Conservation (phyloP, 805 yeast genomes). For the Zygotorulaspora danielsina region DNA sequence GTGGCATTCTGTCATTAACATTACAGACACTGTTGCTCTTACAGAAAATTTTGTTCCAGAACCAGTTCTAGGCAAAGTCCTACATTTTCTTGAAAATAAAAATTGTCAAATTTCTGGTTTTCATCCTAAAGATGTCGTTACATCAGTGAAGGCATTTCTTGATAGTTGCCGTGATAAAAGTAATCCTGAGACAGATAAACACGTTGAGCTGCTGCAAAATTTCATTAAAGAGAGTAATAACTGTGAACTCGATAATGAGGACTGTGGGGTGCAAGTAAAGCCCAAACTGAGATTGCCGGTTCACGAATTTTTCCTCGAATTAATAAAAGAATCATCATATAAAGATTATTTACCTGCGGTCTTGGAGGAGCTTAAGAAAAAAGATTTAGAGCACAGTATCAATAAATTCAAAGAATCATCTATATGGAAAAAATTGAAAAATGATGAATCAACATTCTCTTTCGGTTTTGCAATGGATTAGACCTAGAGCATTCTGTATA, state of each 20-base stretch:
- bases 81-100: conserved; percentile 63
- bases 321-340: conserved; percentile 41
- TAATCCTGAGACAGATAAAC: conserved; percentile 3
- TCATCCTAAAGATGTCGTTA: conserved; percentile 49
- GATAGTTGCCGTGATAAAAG: conserved; percentile 4
- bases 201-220: conserved; percentile 22
- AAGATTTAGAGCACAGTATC: conserved; percentile 24
- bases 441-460: conserved; percentile 3
- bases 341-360: conserved; percentile 37
- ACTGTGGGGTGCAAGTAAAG: conserved; percentile 53
- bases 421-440: conserved; percentile 48
- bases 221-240: conserved; percentile 33
- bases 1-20: conserved; percentile 94
- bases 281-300: conserved; percentile 46
- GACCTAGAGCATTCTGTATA: not conserved
- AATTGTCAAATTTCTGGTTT: conserved; percentile 78
- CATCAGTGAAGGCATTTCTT: conserved; percentile 29
- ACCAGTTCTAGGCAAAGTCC: conserved; percentile 54
- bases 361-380: conserved; percentile 37
- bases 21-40: conserved; percentile 77
- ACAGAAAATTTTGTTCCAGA: conserved; percentile 85
- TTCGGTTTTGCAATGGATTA: conserved; percentile 7
- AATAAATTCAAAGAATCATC: conserved; percentile 45
- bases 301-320: conserved; percentile 54
- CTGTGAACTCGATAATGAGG: conserved; percentile 44